Conservation (phyloP, 345 rosid species). For the Xanthoceras sorbifolium region DNA sequence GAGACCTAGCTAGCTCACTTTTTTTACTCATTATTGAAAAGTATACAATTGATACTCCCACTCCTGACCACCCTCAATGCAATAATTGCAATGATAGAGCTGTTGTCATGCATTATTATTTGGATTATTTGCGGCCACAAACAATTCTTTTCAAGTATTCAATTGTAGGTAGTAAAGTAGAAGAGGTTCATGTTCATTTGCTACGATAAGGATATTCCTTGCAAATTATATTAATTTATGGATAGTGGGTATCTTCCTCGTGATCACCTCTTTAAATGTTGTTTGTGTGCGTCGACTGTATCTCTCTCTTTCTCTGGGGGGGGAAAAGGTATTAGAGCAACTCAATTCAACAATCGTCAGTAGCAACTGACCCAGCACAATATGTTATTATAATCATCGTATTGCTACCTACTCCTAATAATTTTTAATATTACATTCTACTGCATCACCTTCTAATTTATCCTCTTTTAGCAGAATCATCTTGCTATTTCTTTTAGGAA, state of each 20-base stretch:
- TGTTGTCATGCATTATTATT: constrained; percentile 7
- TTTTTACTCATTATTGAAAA: not conserved
- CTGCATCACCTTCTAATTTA: not conserved
- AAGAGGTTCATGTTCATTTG: constrained; percentile 12
- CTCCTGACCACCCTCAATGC: not conserved
- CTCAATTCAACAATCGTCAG: not conserved
- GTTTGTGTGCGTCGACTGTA: not conserved
- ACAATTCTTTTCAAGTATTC: constrained; percentile 9
- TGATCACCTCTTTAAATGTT: not conserved
- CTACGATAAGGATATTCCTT: constrained; percentile 25
- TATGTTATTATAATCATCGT: not conserved
- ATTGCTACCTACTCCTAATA: not conserved
- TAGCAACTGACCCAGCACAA: not conserved
- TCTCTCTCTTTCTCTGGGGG: not conserved
- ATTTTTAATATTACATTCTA: not conserved
- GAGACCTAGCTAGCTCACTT: not conserved
- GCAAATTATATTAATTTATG: constrained; percentile 3
- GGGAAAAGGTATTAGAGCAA: not conserved
- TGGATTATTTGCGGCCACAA: constrained; percentile 19
- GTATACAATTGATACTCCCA: not conserved
- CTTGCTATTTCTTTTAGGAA: not conserved
- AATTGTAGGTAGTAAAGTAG: constrained; percentile 11
- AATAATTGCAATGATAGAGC: constrained; percentile 26
- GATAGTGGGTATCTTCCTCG: constrained; percentile 13
- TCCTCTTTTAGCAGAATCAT: not conserved